Conservation (phyloP, 2,329 filamentous ascomycete species). For the Colletotrichum liriopes region DNA sequence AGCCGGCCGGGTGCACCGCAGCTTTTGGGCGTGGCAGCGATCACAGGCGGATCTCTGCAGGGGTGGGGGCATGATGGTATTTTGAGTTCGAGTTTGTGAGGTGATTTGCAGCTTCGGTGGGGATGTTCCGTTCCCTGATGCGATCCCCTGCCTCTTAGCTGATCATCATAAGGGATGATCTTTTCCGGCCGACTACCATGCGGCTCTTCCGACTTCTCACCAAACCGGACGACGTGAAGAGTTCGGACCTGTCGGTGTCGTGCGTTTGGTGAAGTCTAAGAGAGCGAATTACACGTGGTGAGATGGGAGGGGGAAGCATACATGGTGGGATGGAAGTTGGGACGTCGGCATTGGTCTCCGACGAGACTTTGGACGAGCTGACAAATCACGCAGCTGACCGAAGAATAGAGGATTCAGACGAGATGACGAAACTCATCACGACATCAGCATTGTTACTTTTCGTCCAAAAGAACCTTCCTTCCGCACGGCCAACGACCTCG, state of each 20-base stretch:
- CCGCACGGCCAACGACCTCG: background rate
- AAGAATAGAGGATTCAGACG: background rate
- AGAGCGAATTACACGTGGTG: background rate
- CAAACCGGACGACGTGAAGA: constrained; percentile 1
- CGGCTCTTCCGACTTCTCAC: background rate
- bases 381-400: background rate
- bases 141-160: constrained; percentile 22
- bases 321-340: constrained; percentile 24
- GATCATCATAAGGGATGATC: constrained; percentile 21
- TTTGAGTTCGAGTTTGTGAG: background rate
- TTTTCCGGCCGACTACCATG: background rate
- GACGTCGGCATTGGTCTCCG: background rate
- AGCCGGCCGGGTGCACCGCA: constrained; percentile 1
- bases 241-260: constrained; percentile 11
- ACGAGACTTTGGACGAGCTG: background rate
- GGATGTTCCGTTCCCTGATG: background rate
- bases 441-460: background rate
- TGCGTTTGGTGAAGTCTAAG: constrained; percentile 6
- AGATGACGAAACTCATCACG: background rate
- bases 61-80: background rate
- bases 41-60: constrained; percentile 4
- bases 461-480: background rate
- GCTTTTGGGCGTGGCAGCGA: background rate
- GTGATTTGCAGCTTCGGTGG: constrained; percentile 11
- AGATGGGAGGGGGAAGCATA: background rate